Base-by-base conservation (phyloP, 2,329 filamentous ascomycete genomes). In the Penicillium hordei region DNA sequence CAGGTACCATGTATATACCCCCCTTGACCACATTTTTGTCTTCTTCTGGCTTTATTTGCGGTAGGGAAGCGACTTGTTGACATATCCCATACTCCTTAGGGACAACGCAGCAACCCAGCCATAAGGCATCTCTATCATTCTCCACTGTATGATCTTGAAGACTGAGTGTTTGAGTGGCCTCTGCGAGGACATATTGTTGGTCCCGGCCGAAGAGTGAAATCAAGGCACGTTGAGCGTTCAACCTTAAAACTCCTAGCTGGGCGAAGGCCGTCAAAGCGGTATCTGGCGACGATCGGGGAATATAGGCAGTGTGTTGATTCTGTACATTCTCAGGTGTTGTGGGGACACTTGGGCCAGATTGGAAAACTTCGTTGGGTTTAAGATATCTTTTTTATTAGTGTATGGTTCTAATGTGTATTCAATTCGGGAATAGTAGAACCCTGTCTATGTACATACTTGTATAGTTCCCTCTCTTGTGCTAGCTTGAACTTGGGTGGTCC, bases 161-260 rank as follows among this genome's bases (percentile, higher is more conserved):
- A 29, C 23, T 39, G 29, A 64, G 62, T 5, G 62, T 44, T 17
- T 44, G 19, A 0, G 79, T 80, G 10, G 81, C 79, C 58, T 84
- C 82, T 55, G 81, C 79, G 13, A 84, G 70, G 33, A 84, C 69
- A 58, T 82, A 76, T 59, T 84, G 80, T 46, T 74, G 65, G 6
- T 72, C 69, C 2, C 68, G 68, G 58, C 82, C 81, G 58, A 84
- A 83, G 25, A 84, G 70, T 1, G 81, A 83, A 44, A 84, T 74
- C 27, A 82, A 65, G 17, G 75, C 70, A 27, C 80, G 75, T 23
- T 71, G 67, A 5, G 71, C 74, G 19, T 75, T 69, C 6, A 82
- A 70, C 21, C 76, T 74, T 53, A 78, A 67, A 9, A 75, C 72
- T 2, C 75, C 81, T 5, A 83, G 72, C 64, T 83, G 80, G 21